Evolutionary conservation across 768 basidiomycete species (phyloP), one percentile per base, ranked within the genome.

Genomic region (Suillus tomentosus): DNA sequence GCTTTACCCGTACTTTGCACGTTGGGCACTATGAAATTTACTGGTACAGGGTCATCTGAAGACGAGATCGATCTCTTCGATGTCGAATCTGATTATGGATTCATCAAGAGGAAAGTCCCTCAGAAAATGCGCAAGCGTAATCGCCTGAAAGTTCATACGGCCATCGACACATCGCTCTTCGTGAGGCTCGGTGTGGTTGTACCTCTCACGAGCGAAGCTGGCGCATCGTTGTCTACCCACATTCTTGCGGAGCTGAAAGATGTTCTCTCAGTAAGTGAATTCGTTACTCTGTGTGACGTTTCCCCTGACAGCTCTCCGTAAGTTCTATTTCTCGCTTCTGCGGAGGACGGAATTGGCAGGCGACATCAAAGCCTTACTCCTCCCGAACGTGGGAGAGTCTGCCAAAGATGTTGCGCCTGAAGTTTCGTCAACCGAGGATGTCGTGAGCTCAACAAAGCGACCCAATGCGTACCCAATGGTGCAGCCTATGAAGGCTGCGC

Each of bases 401-500:
- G 36, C 27, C 61, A 15, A 39, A 34, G 27, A 51, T 37, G 40
- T 8, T 7, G 31, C 19, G n/a, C 47, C 51, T 43, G 48, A 40
- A 36, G 42, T 34, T 19, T 53, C 34, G 43, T 58, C 57, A 40
- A 58, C 11, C 42, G 57, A 58, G 17, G 40, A 42, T 42, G 40
- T 58, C 24, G 57, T n/a, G 57, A 42, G 17, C 39, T 2, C 57
- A 6, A 19, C 24, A 42, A 40, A 27, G 10, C 40, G 17, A 14
- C 68, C 72, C 2, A 68, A 72, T 6, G 80, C 78, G 1, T 82
- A 76, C 60, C 84, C 85, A 0, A 75, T 75, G 59, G 80, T 86
- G 0, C 86, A 84, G 60, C 84, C 87, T 0, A 79, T 87, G 79
- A 87, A 84, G 71, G 82, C 86, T 67, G 85, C 85, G 0, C 73